Evolutionary conservation across 208 protist species (phyloP).

Genomic region (Trypanosomatidae sp.): DNA sequence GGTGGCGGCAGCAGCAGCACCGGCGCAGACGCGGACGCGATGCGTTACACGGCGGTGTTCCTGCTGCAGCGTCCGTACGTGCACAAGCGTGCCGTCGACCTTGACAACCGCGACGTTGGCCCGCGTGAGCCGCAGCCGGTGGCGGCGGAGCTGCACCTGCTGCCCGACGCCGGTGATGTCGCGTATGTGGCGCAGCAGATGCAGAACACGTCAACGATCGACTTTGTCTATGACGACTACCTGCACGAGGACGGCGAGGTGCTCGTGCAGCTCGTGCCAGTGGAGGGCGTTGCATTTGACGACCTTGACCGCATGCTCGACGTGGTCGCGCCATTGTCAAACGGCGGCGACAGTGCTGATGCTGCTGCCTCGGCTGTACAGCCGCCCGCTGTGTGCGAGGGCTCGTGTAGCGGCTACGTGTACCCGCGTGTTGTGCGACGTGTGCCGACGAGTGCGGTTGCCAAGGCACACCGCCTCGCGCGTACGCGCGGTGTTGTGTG

Average conservation of each 20-base stretch:
- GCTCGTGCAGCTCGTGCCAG: slow-evolving; percentile 43
- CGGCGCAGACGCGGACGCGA: too few relatives aligned
- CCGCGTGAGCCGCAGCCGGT: slow-evolving; percentile 26
- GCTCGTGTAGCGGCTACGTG: slow-evolving; percentile 41
- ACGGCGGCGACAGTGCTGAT: not conserved
- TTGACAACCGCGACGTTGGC: slow-evolving; percentile 23
- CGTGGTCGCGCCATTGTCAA: slow-evolving; percentile 3
- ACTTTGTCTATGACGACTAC: slow-evolving; percentile 40
- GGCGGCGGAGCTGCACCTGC: slow-evolving; percentile 43
- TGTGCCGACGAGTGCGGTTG: slow-evolving; percentile 18
- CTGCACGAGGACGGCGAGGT: slow-evolving; percentile 69
- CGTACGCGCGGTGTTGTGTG: slow-evolving; percentile 23
- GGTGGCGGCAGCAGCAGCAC: too few relatives aligned
- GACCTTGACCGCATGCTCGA: slow-evolving; percentile 41
- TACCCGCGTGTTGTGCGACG: slow-evolving; percentile 52
- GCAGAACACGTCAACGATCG: slow-evolving; percentile 20
- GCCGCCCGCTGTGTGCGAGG: slow-evolving; percentile 15
- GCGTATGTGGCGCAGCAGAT: slow-evolving; percentile 29
- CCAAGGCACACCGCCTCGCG: slow-evolving; percentile 45
- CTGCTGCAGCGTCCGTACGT: slow-evolving; percentile 30
- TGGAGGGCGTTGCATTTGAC: slow-evolving; percentile 62
- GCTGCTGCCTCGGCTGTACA: not conserved
- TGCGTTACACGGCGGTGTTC: slow-evolving; percentile 13
- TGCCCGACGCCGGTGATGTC: slow-evolving; percentile 52
- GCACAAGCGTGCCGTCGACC: slow-evolving; percentile 18